These are phyloP conservation scores for Pisolithus marmoratus DNA, from an alignment of 768 basidiomycete genomes.

Conservation along the genomic window DNA sequence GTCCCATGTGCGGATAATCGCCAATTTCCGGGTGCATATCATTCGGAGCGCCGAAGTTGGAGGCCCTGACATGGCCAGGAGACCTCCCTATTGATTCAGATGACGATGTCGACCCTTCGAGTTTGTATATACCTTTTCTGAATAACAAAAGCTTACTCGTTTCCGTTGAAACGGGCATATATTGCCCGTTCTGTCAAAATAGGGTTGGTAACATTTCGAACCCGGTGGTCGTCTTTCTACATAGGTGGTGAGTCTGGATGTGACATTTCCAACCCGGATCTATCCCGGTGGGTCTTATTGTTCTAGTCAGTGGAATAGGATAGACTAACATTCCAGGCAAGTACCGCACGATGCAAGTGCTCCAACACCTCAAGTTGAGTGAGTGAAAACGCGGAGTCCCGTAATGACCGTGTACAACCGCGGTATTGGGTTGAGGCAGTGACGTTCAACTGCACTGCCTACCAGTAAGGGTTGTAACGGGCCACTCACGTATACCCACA, in stretches of 20 bases:
- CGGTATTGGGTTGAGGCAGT: neutral
- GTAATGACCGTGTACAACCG: neutral
- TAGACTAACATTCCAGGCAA: neutral
- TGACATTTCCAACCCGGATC: neutral
- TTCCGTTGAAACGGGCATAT: slow-evolving; percentile 4
- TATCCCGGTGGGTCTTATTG: neutral
- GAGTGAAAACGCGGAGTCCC: neutral
- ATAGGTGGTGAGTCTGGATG: neutral
- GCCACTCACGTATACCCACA: neutral
- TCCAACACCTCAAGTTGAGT: neutral
- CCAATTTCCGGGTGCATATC: slow-evolving; percentile 3
- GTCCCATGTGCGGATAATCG: neutral
- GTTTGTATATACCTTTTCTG: slow-evolving; percentile 1
- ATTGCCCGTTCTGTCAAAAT: slow-evolving; percentile 1
- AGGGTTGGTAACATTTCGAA: neutral
- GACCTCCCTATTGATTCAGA: slow-evolving; percentile 3
- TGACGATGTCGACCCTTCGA: neutral
- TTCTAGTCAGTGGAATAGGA: neutral
- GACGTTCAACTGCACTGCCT: neutral
- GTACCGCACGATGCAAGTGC: neutral
- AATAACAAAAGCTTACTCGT: slow-evolving; percentile 6
- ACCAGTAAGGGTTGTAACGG: neutral
- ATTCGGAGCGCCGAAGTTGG: slow-evolving; percentile 13
- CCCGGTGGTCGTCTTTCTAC: neutral
- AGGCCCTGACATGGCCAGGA: slow-evolving; percentile 15